Base-by-base conservation (phyloP, 169 alveolate genomes). In the Cryptosporidium parvum region DNA sequence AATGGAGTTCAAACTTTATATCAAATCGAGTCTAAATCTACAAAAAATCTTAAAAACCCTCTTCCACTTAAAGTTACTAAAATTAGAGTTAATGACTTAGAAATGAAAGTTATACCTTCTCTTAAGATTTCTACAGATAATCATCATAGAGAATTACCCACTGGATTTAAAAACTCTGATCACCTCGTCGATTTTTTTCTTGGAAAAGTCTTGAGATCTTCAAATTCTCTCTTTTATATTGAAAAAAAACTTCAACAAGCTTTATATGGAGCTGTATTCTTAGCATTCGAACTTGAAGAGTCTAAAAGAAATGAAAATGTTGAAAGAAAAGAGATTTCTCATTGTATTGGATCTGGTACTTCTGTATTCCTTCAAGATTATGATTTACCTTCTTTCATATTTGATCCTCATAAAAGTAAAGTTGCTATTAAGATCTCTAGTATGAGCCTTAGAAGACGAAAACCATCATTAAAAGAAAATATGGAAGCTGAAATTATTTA, bases 171-270 rank as follows among this genome's bases (percentile, higher is more conserved):
- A 52, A 65, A 33, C 39, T 80, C 69, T 26, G 75, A 80, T 62
- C 75, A 80, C 4, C 65, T 80, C n/a, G 89, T 80, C 6, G 70
- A 65, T 3, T 62, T 62, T 58, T 80, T 35, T 62, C 42, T 53
- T 7, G 75, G 75, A 2, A 80, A 51, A 35, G 89, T 80, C 23
- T 9, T 80, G 21, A 80, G 80, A 31, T 80, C 89, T 4, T 59
- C 75, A 3, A 42, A 65, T 42, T 80, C 89, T 12, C 68, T 80
- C 3, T 80, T 59, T 26, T 80, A 80, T 48, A 80, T 80, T 5
- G 69, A 80, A 39, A 80, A 62, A 42, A 80, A 80, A 29, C 68
- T 80, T n/a, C 89, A 80, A 31, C 89, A 80, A 42, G 89, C 89
- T 42, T 18, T 80, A 21, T 80, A 80, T 42, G 89, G 89, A 14